Evolutionary conservation across 441 rosid species (phyloP), one percentile per base, ranked within the genome.

Genomic region (Adansonia grandidieri): DNA sequence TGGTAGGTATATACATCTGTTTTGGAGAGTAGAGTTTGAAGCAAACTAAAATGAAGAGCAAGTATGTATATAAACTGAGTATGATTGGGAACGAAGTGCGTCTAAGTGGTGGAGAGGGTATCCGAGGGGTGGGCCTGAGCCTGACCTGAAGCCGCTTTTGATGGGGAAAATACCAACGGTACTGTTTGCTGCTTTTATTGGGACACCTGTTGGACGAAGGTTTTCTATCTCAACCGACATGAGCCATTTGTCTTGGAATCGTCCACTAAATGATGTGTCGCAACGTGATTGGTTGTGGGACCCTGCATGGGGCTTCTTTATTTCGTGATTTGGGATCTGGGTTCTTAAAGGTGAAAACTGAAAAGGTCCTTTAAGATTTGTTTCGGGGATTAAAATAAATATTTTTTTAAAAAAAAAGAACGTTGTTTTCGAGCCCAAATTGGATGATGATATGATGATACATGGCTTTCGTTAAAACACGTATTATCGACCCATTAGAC

Each of bases 211-310:
- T 53, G 65, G 64, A 17, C 51, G 22, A 15, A 42, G 73, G 50
- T n/a, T 71, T 63, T 63, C 74, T 40, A 32, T 45, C 63, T 13
- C 45, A 80, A 61, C 40, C 63, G 28, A 60, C 79, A 72, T 20
- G 57, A 3, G 24, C 9, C 53, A 57, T 48, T 69, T 37, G 42
- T n/a, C 1, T 51, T 20, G 28, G 7, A 24, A 53, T 22, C 64
- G 4, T 62, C 56, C 63, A 1, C 54, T 7, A 47, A 58, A 4
- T 53, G 19, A 78, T 6, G n/a, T 54, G 63, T 69, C 77, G 62
- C 32, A 40, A 74, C 32, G 48, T 61, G 50, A 78, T 78, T 73
- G 73, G 62, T 44, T 24, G 1, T 11, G 24, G 17, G 58, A 11
- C 56, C 9, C 9, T 62, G 32, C 81, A 62, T 40, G 57, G 32